Conservation (phyloP, 2,329 filamentous ascomycete genomes). For the Penicillium sp. region DNA sequence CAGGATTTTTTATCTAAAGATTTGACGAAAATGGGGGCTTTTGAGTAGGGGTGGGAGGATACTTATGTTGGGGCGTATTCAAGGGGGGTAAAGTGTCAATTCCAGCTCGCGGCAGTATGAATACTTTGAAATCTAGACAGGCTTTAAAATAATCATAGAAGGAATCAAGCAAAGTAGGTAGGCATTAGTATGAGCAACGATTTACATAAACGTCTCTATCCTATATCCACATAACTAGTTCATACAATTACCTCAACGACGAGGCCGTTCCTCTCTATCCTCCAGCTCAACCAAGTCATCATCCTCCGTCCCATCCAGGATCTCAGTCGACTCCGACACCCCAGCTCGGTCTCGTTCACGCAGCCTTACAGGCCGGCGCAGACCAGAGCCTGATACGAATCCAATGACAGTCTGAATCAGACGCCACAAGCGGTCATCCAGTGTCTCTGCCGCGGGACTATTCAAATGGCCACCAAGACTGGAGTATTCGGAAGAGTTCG, state of each 20-base stretch:
- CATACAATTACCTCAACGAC: conserved; percentile 2
- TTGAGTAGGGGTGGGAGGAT: too few relatives aligned
- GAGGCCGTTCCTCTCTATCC: conserved; percentile 29
- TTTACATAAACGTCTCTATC: conserved; percentile 7
- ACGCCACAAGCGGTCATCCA: conserved; percentile 40
- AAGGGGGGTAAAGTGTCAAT: too few relatives aligned
- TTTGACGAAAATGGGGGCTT: too few relatives aligned
- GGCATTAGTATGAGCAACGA: neutral
- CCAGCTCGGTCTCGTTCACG: conserved; percentile 20
- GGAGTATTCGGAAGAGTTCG: conserved; percentile 24
- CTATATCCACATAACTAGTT: conserved; percentile 7
- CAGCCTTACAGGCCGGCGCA: conserved; percentile 12
- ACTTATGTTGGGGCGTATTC: too few relatives aligned
- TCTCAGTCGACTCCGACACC: conserved; percentile 29
- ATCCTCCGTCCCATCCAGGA: conserved; percentile 54
- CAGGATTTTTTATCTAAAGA: too few relatives aligned
- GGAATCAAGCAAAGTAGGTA: neutral
- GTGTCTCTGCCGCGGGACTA: conserved; percentile 21
- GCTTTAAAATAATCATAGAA: neutral
- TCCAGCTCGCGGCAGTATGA: neutral
- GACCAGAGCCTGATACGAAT: conserved; percentile 15
- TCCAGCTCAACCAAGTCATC: conserved; percentile 51
- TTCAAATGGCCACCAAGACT: conserved; percentile 23
- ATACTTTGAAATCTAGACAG: neutral
- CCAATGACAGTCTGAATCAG: conserved; percentile 35